Percentiles rank a stretch among this genome's conserved stretches.
Evolutionary conservation across 148 eudicot genomes (phyloP).

Genomic region (Heliamphora exappendiculata): DNA sequence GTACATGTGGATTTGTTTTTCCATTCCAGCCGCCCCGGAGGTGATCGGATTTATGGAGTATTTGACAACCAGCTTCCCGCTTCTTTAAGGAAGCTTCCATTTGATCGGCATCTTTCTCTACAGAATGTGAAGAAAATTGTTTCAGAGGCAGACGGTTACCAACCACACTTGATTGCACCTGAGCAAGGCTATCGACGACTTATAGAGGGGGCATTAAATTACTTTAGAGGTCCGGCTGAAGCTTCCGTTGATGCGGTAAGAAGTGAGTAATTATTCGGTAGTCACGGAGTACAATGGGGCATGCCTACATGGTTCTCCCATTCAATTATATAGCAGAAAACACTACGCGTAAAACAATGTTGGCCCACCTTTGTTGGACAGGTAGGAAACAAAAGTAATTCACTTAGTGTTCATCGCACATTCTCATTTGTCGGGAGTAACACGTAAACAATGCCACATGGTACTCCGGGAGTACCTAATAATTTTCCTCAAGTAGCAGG

Average conservation of each 20-base stretch:
- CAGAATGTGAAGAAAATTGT: slow-evolving; percentile 54
- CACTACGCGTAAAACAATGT: no score
- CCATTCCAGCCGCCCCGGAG: slow-evolving; percentile 62
- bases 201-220: slow-evolving; percentile 56
- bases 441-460: no score
- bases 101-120: slow-evolving; percentile 60
- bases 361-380: no score
- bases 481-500: no score
- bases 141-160: slow-evolving; percentile 71
- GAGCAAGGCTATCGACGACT: slow-evolving; percentile 72
- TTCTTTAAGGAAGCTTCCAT: slow-evolving; percentile 62
- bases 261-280: no score
- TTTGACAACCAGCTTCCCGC: slow-evolving; percentile 77
- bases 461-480: no score
- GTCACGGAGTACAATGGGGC: no score
- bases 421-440: no score
- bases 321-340: no score
- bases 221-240: slow-evolving; percentile 66
- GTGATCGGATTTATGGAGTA: slow-evolving; percentile 64
- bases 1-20: slow-evolving; percentile 5
- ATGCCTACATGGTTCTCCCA: no score
- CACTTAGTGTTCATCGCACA: no score
- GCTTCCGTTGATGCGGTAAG: slow-evolving; percentile 76
- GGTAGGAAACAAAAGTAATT: no score
- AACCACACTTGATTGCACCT: slow-evolving; percentile 72